Base-by-base conservation (phyloP, 495 filamentous ascomycete genomes). In the Hypoxylon fuscum region DNA sequence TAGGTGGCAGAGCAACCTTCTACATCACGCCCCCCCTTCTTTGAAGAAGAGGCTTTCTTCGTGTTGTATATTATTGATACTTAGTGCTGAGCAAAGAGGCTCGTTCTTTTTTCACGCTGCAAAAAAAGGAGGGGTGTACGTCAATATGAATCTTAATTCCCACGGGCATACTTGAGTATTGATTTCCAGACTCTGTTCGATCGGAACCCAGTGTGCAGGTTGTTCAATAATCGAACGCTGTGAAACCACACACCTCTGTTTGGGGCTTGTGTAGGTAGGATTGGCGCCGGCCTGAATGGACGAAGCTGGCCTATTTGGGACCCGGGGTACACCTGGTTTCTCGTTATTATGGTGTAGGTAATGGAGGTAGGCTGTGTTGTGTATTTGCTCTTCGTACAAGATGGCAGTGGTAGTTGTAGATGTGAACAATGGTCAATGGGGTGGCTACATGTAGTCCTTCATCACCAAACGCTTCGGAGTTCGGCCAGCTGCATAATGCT, bases 1-100 rank as follows among this genome's bases (percentile, higher is more conserved):
- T 43, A 55, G 59, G 59, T 55, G 55, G 48, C 59, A 62, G 57
- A 56, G 57, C 57, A 66, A 54, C 46, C 44, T 49, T 50, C 35
- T 31, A n/a, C n/a, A n/a, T n/a, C n/a, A n/a, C n/a, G n/a, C 29
- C 12, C 37, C 18, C 32, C 35, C 42, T 21, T 15, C 14, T 23
- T 11, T 23, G 4, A 49, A 15, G 37, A 31, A 14, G 18, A 58
- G 56, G 47, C 21, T 18, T 56, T 64, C 45, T 68, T 56, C 63
- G 46, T 65, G 53, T 65, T 69, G 69, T 72, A 72, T 69, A 72
- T 67, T 69, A 71, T 69, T 69, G 58, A 64, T 50, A 55, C 43
- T 35, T 68, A 59, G 7, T 46, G 20, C 32, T 43, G 42, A 21
- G 55, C 64, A 55, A 22, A 34, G 38, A 55, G 54, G 54, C 54